Evolutionary conservation across 805 yeast genomes (phyloP).

Genomic region (Ascoidea tarda): DNA sequence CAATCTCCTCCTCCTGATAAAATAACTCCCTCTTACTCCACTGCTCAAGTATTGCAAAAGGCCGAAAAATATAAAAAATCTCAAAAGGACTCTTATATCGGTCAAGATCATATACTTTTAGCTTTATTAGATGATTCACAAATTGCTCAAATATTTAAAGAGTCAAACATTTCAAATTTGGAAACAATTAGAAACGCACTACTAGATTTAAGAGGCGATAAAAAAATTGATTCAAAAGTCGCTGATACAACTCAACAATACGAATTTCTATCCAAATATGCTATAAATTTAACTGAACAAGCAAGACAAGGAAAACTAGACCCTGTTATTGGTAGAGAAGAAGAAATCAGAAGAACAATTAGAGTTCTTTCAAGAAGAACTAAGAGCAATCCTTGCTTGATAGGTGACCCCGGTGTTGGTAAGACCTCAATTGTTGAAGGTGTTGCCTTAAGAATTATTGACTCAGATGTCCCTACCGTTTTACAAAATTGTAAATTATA

Average conservation of each 20-base stretch:
- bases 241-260: constrained; percentile 81
- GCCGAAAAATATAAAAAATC: constrained; percentile 70
- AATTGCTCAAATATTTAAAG: constrained; percentile 59
- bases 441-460: constrained; percentile 93
- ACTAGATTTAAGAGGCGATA: constrained; percentile 72
- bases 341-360: constrained; percentile 90
- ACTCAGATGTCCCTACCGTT: constrained; percentile 87
- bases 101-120: constrained; percentile 84
- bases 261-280: constrained; percentile 82
- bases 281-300: constrained; percentile 83
- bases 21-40: constrained; percentile 58
- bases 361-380: constrained; percentile 94
- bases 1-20: constrained; percentile 86
- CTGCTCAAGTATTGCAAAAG: constrained; percentile 57
- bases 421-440: constrained; percentile 97
- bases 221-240: constrained; percentile 81
- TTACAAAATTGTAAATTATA: constrained; percentile 69
- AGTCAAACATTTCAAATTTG: constrained; percentile 40
- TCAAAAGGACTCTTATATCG: constrained; percentile 84
- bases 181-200: constrained; percentile 71
- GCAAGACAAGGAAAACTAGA: constrained; percentile 92
- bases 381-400: constrained; percentile 89
- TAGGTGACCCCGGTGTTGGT: constrained; percentile 99
- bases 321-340: constrained; percentile 98
- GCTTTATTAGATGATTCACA: constrained; percentile 74